Conservation (phyloP, 768 basidiomycete genomes). For the Lyophyllum decastes region DNA sequence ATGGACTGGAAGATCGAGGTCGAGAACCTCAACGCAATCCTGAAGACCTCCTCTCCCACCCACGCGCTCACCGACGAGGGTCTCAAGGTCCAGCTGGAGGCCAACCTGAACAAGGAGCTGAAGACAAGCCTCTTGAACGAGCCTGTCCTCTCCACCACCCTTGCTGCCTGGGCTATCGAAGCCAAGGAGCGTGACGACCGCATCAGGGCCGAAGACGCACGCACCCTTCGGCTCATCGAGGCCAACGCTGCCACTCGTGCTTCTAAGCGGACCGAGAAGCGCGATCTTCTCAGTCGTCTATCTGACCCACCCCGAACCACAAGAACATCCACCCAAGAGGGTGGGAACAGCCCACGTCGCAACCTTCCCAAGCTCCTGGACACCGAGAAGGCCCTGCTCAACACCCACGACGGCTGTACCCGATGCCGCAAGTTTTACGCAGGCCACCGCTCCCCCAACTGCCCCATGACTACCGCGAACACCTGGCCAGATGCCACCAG, state of each 20-base stretch:
- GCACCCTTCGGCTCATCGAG: background rate
- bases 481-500: background rate
- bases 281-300: background rate
- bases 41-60: conserved; percentile 5
- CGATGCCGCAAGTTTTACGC: conserved; percentile 15
- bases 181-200: conserved; percentile 5
- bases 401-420: conserved; percentile 15
- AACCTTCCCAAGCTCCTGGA: conserved; percentile 11
- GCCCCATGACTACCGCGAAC: background rate
- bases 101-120: conserved; percentile 9
- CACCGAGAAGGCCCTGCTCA: conserved; percentile 10
- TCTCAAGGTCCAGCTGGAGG: conserved; percentile 11
- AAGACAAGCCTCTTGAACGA: conserved; percentile 1
- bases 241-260: background rate
- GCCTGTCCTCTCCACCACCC: background rate
- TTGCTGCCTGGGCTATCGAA: conserved; percentile 1
- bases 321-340: background rate
- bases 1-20: conserved; percentile 20
- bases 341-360: background rate
- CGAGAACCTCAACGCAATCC: conserved; percentile 18
- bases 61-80: conserved; percentile 6
- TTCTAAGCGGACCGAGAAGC: background rate
- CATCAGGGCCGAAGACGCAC: background rate
- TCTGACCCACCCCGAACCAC: background rate
- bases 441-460: conserved; percentile 5